These are phyloP conservation scores for Diaporthe citri DNA, from an alignment of 2,329 filamentous ascomycete genomes.

Conservation along the genomic window DNA sequence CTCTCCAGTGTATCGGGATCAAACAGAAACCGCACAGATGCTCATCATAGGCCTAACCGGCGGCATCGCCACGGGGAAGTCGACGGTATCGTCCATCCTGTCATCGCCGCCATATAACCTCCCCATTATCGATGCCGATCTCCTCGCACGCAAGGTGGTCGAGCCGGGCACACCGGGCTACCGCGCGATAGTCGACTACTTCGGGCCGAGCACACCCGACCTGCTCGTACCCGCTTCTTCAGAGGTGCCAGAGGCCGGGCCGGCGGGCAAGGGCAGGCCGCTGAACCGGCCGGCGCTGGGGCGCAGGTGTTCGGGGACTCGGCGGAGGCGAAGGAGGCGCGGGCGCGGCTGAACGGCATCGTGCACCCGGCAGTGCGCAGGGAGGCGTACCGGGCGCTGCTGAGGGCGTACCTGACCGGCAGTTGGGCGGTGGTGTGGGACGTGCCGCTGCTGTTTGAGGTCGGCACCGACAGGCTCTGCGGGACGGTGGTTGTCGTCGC, in stretches of 20 bases:
- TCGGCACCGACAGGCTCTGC: constrained; percentile 85
- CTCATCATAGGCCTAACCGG: constrained; percentile 95
- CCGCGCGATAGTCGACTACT: constrained; percentile 83
- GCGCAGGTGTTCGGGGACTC: constrained; percentile 86
- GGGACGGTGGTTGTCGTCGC: constrained; percentile 89
- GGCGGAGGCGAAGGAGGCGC: constrained; percentile 77
- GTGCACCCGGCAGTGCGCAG: constrained; percentile 90
- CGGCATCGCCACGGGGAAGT: constrained; percentile 98
- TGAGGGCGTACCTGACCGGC: constrained; percentile 80
- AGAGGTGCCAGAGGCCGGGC: constrained; percentile 66
- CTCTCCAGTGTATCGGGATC: background rate
- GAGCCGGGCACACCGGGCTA: constrained; percentile 92
- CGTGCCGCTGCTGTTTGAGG: constrained; percentile 92
- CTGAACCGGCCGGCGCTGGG: constrained; percentile 91
- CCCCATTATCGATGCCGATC: constrained; percentile 93
- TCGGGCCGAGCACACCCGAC: constrained; percentile 85
- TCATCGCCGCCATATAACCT: constrained; percentile 84
- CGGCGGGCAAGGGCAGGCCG: constrained; percentile 74
- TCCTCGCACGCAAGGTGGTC: constrained; percentile 92
- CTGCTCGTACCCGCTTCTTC: constrained; percentile 75
- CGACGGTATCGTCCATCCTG: constrained; percentile 89
- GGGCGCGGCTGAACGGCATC: constrained; percentile 85
- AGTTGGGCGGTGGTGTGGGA: constrained; percentile 93
- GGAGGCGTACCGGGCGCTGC: constrained; percentile 82
- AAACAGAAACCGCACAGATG: constrained; percentile 66